phyloP scores from a whole-genome alignment of 2,329 filamentous ascomycete species.

The Spiromastix sp. region DNA sequence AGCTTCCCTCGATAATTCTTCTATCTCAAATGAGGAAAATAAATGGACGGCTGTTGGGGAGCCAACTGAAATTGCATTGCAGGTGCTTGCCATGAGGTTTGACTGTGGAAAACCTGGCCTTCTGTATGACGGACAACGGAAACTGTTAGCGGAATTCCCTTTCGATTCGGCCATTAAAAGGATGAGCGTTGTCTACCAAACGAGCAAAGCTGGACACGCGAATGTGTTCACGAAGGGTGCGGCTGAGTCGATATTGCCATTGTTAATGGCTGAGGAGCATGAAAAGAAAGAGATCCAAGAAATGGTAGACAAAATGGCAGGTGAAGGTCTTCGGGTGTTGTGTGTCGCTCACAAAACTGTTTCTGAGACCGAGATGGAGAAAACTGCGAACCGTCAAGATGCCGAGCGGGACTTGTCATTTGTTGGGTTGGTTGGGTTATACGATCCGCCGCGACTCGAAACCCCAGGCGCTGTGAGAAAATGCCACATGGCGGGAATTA shows the following conservation, averaged over 20 bases:
- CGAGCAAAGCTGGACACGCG: slow-evolving; percentile 5
- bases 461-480: slow-evolving; percentile 57
- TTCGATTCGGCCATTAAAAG: slow-evolving; percentile 61
- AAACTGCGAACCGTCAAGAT: slow-evolving; percentile 42
- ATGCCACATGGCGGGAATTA: slow-evolving; percentile 59
- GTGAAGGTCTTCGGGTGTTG: slow-evolving; percentile 53
- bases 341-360: slow-evolving; percentile 20
- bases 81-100: slow-evolving; percentile 58
- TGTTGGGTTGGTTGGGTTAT: slow-evolving; percentile 67
- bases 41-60: slow-evolving; percentile 51
- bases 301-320: slow-evolving; percentile 53
- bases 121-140: slow-evolving; percentile 36
- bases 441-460: slow-evolving; percentile 69
- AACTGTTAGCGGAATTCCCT: slow-evolving; percentile 50
- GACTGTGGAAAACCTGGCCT: slow-evolving; percentile 39
- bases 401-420: slow-evolving; percentile 58
- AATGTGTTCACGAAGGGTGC: slow-evolving; percentile 38
- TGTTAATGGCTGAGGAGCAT: slow-evolving; percentile 45
- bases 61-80: slow-evolving; percentile 57
- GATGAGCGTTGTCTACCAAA: slow-evolving; percentile 54
- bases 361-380: slow-evolving; percentile 29
- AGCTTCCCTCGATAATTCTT: slow-evolving; percentile 8
- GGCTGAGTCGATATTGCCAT: slow-evolving; percentile 52
- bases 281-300: slow-evolving; percentile 44
- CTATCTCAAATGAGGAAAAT: slow-evolving; percentile 18